Base-by-base conservation (phyloP, 257 asterid species). In the Vinca minor region DNA sequence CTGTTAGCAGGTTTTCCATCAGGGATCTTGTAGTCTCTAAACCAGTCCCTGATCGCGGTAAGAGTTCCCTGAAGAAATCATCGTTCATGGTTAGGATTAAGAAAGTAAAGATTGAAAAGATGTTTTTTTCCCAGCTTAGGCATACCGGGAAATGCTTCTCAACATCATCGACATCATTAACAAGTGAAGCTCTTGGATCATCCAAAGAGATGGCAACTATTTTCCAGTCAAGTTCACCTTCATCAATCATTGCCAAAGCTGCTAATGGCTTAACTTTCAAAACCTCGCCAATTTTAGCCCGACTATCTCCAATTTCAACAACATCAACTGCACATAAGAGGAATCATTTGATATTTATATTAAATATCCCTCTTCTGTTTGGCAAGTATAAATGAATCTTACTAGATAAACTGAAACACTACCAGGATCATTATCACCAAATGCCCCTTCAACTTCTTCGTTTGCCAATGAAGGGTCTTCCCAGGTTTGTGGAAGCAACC, bases 341-440 rank as follows among this genome's bases (percentile, higher is more conserved):
- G 46, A 28, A 47, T 18, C 21, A 63, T 65, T n/a, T 31, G 47
- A 60, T 41, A 34, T 60, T 46, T 4, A 7, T 20, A n/a, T n/a
- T n/a, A n/a, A n/a, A n/a, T n/a, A 36, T 59, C 36, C 26, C 49
- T 59, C 35, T 31, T 31, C 68, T 15, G 39, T 48, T n/a, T n/a
- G 62, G 45, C 49, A 60, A 69, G 4, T 9, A 41, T 44, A 36
- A 46, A 68, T 1, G 47, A 62, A 56, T 65, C 20, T 48, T 38
- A 56, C 29, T 42, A 56, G 67, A 52, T 41, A 53, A 18, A 62
- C 18, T 21, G 45, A 59, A 12, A 55, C 13, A 34, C 6, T 77
- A 87, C 99, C 94, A 28, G 99, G 99, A 73, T 93, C 99, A 56
- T 93, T 93, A 71, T 89, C 97, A 70, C 99, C 99, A 81, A 93